A percentile compares a stretch with the other conserved stretches of the same genome.
Evolutionary conservation across 768 basidiomycete species (phyloP).

Genomic region (Rhizopogon vulgaris): DNA sequence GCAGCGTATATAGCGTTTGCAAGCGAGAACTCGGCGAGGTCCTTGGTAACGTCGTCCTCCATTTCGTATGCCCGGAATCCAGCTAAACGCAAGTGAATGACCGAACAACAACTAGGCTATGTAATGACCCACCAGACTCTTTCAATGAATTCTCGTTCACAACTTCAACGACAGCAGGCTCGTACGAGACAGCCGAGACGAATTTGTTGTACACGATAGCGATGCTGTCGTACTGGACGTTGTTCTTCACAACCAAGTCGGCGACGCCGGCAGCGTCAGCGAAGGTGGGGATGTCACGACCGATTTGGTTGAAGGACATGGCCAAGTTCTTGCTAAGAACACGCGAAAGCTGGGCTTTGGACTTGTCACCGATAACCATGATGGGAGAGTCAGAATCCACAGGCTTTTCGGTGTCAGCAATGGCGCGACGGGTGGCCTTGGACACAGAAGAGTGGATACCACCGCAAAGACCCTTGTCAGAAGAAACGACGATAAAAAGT

Average conservation of each 20-base stretch:
- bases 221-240: slow-evolving; percentile 82
- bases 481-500: slow-evolving; percentile 92
- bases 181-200: slow-evolving; percentile 87
- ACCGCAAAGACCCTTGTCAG: slow-evolving; percentile 98
- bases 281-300: slow-evolving; percentile 95
- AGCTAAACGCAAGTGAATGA: slow-evolving; percentile 35
- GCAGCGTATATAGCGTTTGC: slow-evolving; percentile 96
- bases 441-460: slow-evolving; percentile 98
- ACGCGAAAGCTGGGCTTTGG: slow-evolving; percentile 85
- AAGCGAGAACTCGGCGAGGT: slow-evolving; percentile 90
- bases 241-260: slow-evolving; percentile 83
- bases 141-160: slow-evolving; percentile 77
- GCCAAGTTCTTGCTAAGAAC: slow-evolving; percentile 56
- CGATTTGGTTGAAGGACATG: slow-evolving; percentile 96
- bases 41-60: slow-evolving; percentile 93
- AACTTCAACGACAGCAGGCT: slow-evolving; percentile 68
- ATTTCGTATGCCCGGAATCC: slow-evolving; percentile 96
- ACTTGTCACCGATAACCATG: slow-evolving; percentile 95
- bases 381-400: slow-evolving; percentile 61
- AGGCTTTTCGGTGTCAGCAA: slow-evolving; percentile 43
- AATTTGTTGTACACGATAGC: slow-evolving; percentile 81
- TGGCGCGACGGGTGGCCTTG: slow-evolving; percentile 76
- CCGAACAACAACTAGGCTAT: neutral
- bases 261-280: slow-evolving; percentile 92
- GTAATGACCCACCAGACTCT: slow-evolving; percentile 59